phyloP scores from a whole-genome alignment of 352 stramenopile species.

The Elongisporangium undulatum region DNA sequence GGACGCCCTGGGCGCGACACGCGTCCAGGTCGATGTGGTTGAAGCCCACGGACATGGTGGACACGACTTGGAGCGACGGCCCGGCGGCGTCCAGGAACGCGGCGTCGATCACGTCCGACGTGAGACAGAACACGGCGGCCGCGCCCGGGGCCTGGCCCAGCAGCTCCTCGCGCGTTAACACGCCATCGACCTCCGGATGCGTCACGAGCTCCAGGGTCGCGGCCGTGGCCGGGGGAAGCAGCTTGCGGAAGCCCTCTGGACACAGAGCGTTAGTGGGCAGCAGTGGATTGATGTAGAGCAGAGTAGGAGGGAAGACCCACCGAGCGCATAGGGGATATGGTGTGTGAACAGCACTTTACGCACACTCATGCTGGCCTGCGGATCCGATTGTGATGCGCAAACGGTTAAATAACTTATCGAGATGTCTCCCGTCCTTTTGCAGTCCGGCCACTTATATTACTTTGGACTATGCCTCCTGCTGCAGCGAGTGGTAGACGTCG shows the following conservation, averaged over 20 bases:
- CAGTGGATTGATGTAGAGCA: neutral
- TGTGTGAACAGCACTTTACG: constrained; percentile 68
- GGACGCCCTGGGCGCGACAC: constrained; percentile 59
- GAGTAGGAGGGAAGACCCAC: constrained; percentile 15
- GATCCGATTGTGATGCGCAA: neutral
- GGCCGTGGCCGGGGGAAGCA: constrained; percentile 11
- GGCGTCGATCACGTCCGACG: constrained; percentile 69
- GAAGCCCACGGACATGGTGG: constrained; percentile 87
- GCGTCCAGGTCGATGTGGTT: constrained; percentile 89
- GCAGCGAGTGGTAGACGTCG: constrained; percentile 60
- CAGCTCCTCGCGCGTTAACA: constrained; percentile 42
- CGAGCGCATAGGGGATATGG: constrained; percentile 60
- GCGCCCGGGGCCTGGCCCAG: constrained; percentile 40
- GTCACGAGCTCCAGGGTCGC: constrained; percentile 17
- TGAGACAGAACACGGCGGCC: constrained; percentile 55
- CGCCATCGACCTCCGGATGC: constrained; percentile 22
- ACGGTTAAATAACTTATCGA: neutral
- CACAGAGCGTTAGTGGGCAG: neutral
- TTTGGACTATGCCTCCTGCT: constrained; percentile 8
- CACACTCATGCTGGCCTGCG: neutral
- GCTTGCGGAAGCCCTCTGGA: constrained; percentile 26
- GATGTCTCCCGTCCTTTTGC: too few species aligned
- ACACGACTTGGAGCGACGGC: constrained; percentile 57
- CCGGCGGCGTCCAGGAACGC: constrained; percentile 57
- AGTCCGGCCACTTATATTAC: too few species aligned